Percentiles rank a stretch among this genome's conserved stretches.
Evolutionary conservation across 495 filamentous ascomycete species (phyloP).

Genomic region (Hamigera avellanea): DNA sequence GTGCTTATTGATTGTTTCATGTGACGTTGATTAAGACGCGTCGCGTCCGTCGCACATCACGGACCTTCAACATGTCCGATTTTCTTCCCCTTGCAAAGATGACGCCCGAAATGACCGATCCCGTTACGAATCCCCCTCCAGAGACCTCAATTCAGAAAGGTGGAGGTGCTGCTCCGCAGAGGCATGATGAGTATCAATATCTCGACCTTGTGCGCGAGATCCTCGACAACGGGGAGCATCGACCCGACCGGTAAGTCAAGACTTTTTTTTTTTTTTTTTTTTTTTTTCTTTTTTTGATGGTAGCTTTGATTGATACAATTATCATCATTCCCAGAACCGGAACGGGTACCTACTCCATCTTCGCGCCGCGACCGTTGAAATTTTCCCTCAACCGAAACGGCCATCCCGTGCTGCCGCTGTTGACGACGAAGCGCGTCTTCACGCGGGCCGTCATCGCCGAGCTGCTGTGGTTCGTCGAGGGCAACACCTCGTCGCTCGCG

Average conservation of each 20-base stretch:
- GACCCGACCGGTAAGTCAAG: slow-evolving; percentile 55
- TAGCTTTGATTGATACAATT: not conserved
- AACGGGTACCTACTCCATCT: slow-evolving; percentile 82
- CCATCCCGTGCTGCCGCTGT: slow-evolving; percentile 64
- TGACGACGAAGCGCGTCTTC: slow-evolving; percentile 96
- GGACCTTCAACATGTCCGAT: too few species aligned
- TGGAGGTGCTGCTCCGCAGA: slow-evolving; percentile 2
- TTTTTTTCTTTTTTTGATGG: too few species aligned
- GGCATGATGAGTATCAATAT: slow-evolving; percentile 61
- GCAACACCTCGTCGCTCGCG: slow-evolving; percentile 62
- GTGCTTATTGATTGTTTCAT: too few species aligned
- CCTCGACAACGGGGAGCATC: slow-evolving; percentile 62
- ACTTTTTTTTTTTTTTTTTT: too few species aligned
- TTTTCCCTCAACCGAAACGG: slow-evolving; percentile 54
- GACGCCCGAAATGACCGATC: not conserved
- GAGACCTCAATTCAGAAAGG: not conserved
- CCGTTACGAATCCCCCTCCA: not conserved
- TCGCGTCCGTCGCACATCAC: too few species aligned
- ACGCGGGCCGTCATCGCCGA: slow-evolving; percentile 81
- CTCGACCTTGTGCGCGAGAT: slow-evolving; percentile 66
- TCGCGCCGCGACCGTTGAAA: slow-evolving; percentile 73
- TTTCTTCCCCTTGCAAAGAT: too few species aligned
- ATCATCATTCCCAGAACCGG: slow-evolving; percentile 52
- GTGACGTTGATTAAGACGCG: too few species aligned
- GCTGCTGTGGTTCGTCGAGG: slow-evolving; percentile 91